Base-by-base conservation (phyloP, 805 yeast genomes). In the Suhomyces pyralidae region DNA sequence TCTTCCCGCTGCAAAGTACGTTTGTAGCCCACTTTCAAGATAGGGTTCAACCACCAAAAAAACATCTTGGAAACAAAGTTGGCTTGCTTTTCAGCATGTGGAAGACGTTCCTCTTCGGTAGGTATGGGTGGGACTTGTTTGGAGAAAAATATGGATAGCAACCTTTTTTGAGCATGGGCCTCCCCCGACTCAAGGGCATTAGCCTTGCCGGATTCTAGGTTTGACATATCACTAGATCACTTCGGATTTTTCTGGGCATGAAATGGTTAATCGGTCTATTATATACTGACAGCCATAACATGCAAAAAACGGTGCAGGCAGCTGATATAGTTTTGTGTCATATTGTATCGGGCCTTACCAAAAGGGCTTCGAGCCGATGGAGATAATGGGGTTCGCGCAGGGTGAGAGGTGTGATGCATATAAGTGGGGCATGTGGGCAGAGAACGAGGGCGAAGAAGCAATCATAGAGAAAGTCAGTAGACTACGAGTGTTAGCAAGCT, bases 21-120 rank as follows among this genome's bases (percentile, higher is more conserved):
- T 64, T 82, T 85, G 66, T 88, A 88, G 6, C 96, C 94, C 7
- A 80, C 79, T 14, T 67, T 69, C 74, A 88, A 67, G 36, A 88
- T 59, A 0, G 91, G 91, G 24, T 69, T 60, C 45, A 88, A 67
- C 92, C 93, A 88, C 82, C 85, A 78, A 63, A 86, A 83, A 59
- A 83, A 80, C 0, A 75, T 46, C 57, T 69, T 69, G 14, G 77
- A 74, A 9, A 83, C 7, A 30, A 67, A 40, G 50, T 77, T 77
- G n/a, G 78, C 72, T 10, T 61, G 55, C 24, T 59, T 54, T 50
- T 66, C 70, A 0, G 87, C 87, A 61, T 71, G 82, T 3, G 58
- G 61, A 9, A 51, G 60, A 51, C 88, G 64, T 55, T 82, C 84
- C 1, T 78, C 80, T 69, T 55, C 0, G 87, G 86, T 0, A 83